A percentile compares a stretch with the other conserved stretches of the same genome.
phyloP scores from a whole-genome alignment of 164 flowering plant species.

The Magnolia changhungtana region DNA sequence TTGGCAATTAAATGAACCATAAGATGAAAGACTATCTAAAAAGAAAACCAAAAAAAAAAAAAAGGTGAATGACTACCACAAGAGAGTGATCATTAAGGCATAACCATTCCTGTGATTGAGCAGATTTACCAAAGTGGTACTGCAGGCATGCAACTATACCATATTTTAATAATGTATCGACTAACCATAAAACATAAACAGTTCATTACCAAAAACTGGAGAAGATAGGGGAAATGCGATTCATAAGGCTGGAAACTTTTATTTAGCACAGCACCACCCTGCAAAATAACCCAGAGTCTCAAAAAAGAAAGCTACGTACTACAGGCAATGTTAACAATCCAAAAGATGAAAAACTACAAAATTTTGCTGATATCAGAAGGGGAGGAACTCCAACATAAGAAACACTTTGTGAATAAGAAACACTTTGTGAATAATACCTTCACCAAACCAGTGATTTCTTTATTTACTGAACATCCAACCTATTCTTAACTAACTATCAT shows the following conservation, averaged over 20 bases:
- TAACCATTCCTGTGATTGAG: background rate
- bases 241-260: slow-evolving; percentile 86
- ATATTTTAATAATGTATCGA: no score
- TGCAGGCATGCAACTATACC: background rate
- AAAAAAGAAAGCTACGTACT: slow-evolving; percentile 2
- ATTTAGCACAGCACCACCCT: slow-evolving; percentile 82
- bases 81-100: background rate
- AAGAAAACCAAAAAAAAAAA: no score
- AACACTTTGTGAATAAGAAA: background rate
- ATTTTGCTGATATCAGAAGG: background rate
- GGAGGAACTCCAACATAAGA: background rate
- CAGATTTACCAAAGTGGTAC: background rate
- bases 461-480: no score
- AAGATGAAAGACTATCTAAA: background rate
- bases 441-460: background rate
- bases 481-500: no score
- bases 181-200: background rate
- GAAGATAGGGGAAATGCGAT: slow-evolving; percentile 92
- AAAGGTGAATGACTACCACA: background rate
- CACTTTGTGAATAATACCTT: background rate
- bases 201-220: slow-evolving; percentile 76
- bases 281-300: slow-evolving; percentile 25
- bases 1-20: no score
- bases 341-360: background rate
- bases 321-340: background rate